Evolutionary conservation across 1,284 basidiomycete species (phyloP), one percentile per base, ranked within the genome.

Genomic region (Sparassis latifolia): DNA sequence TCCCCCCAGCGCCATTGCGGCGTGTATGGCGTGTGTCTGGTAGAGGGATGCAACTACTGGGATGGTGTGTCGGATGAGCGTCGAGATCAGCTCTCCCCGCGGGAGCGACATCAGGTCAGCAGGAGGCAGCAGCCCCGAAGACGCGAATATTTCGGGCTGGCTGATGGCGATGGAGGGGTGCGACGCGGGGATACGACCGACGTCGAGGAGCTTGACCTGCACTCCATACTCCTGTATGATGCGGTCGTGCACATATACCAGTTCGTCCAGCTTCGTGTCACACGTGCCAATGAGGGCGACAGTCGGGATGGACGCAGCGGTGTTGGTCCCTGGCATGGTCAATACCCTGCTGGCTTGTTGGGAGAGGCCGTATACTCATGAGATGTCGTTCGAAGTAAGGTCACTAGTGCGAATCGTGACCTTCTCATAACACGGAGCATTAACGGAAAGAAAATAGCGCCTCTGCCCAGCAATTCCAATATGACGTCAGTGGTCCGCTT

Each of bases 191-290:
- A 47, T 57, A 12, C 58, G 55, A 32, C 60, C 60, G 30, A 59
- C 60, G 38, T 61, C 60, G 42, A 61, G 35, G 44, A 61, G 56
- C 32, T 53, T 59, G 52, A 56, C 56, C 10, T 52, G 53, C 44
- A 58, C 49, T 42, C 39, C 43, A 43, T 59, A 50, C 9, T 32
- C 33, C 4, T 54, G 30, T 27, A 55, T 20, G 33, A 61, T 55
- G 2, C 48, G 42, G 10, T 45, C 40, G 38, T 55, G 60, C 35
- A 61, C 55, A 45, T 58, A 57, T 29, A 61, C 51, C 12, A 61
- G 56, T 41, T 61, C 60, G 27, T 61, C 54, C 42, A 61, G 52
- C 46, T 61, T 61, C 5, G 60, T 61, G 45, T 61, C 60, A 55
- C 60, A 61, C 3, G 60, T 61, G 10, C 60, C 60, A n/a, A 61